These are phyloP conservation scores for Rhodofomes roseus DNA, from an alignment of 1,284 basidiomycete genomes.

Conservation along the genomic window DNA sequence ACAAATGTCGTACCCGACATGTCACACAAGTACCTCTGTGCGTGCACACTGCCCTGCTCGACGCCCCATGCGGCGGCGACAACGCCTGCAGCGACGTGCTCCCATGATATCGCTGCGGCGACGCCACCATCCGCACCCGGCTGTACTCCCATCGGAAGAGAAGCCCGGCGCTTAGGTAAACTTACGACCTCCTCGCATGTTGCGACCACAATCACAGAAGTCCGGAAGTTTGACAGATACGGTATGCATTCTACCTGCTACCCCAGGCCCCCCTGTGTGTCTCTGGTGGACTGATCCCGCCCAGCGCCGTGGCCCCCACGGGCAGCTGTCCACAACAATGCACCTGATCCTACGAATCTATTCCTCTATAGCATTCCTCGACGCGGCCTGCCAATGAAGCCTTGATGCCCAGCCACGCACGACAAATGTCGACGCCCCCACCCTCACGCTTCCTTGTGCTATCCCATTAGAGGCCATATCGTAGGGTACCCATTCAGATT, in stretches of 20 bases:
- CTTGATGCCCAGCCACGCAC: constrained; percentile 3
- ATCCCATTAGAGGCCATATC: constrained; percentile 5
- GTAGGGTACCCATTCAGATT: constrained; percentile 1
- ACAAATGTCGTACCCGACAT: background rate
- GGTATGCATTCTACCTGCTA: background rate
- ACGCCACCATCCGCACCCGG: background rate
- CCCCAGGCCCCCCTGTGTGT: constrained; percentile 3
- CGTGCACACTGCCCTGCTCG: background rate
- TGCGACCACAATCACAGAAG: constrained; percentile 17
- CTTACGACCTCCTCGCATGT: constrained; percentile 22
- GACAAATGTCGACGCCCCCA: background rate
- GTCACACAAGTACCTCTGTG: background rate
- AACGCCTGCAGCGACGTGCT: background rate
- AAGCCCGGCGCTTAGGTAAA: constrained; percentile 26
- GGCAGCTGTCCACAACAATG: background rate
- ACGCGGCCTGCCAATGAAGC: background rate
- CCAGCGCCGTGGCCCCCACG: background rate
- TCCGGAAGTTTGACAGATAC: constrained; percentile 11
- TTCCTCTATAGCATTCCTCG: background rate
- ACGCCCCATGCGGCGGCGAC: background rate
- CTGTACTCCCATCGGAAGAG: constrained; percentile 3
- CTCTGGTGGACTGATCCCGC: constrained; percentile 1
- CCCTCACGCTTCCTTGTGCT: background rate
- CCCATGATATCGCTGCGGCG: background rate
- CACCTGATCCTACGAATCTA: background rate